Base-by-base conservation (phyloP, 2,329 filamentous ascomycete genomes). In the Exutisphaerella laricina region DNA sequence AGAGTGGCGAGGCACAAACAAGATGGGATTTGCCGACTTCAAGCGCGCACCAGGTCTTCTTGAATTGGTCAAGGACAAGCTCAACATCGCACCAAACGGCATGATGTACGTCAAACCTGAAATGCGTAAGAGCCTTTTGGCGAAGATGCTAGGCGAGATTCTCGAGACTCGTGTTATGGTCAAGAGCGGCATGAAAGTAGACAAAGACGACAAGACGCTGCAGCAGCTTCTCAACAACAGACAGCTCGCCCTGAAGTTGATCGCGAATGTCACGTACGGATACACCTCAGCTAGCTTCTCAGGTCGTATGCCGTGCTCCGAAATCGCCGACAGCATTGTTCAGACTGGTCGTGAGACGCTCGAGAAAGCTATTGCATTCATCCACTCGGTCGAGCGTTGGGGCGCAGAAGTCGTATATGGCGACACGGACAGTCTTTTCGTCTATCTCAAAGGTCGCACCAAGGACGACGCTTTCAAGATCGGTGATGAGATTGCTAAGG, bases 211-310 rank as follows among this genome's bases (percentile, higher is more conserved):
- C 67, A 89, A 80, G 62, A 78, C 79, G 0, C 68, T 97, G 12
- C 90, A 97, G 58, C 82, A 85, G 48, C 75, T 97, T 9, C 72
- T 97, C 13, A 94, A 98, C 68, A 95, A 96, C 63, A 76, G 92
- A 58, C 92, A 98, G 57, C 72, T 98, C 3, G 92, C 92, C 0
- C 75, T 98, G 18, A 98, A 98, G 62, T 74, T 98, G 5, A 86
- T 98, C 28, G 92, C 92, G n/a, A 98, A 98, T 57, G 92, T 98
- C 54, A 98, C 92, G 0, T 98, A 98, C 59, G 92, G 92, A 8
- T 98, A 98, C 66, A 92, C 92, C 0, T 97, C 92, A 2, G 92
- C 92, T 0, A 94, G 88, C 0, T 98, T 96, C 64, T 97, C 90
- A 0, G 92, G 92, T 0, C 80, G 92, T 17, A 97, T 98, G 92